A percentile compares a stretch with the other conserved stretches of the same genome.
Conservation (phyloP, 2,329 filamentous ascomycete species). For the Aspergillus melleus region DNA sequence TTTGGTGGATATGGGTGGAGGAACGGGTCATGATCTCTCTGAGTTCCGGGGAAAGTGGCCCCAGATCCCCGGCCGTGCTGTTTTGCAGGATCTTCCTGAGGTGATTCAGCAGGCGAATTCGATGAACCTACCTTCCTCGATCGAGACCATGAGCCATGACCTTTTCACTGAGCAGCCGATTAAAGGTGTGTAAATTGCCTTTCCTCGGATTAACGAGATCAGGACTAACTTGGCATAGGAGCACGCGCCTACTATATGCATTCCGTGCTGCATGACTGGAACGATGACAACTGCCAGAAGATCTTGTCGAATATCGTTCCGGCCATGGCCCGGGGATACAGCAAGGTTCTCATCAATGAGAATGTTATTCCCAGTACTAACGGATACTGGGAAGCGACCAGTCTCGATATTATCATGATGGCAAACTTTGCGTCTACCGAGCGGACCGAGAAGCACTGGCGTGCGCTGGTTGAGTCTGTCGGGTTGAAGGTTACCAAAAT, state of each 20-base stretch:
- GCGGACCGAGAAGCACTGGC: conserved; percentile 20
- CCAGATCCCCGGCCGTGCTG: conserved; percentile 40
- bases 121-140: conserved; percentile 12
- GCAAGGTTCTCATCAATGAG: conserved; percentile 23
- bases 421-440: conserved; percentile 23
- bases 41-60: conserved; percentile 40
- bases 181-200: conserved; percentile 30
- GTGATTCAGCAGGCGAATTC: conserved; percentile 31
- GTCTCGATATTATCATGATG: conserved; percentile 28
- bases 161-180: conserved; percentile 50
- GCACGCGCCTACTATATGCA: conserved; percentile 33
- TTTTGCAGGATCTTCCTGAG: conserved; percentile 50
- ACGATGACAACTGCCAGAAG: conserved; percentile 25
- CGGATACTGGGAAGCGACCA: conserved; percentile 18
- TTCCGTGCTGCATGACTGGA: conserved; percentile 39
- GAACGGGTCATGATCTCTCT: conserved; percentile 42
- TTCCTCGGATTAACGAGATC: background rate
- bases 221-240: background rate
- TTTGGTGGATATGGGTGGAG: conserved; percentile 47
- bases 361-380: conserved; percentile 21
- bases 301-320: conserved; percentile 30
- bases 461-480: background rate
- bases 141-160: conserved; percentile 42
- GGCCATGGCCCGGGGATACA: conserved; percentile 20
- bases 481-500: background rate